A percentile compares a stretch with the other conserved stretches of the same genome.
phyloP scores from a whole-genome alignment of 2,329 filamentous ascomycete genomes.

The Metarhizium guizhouense region DNA sequence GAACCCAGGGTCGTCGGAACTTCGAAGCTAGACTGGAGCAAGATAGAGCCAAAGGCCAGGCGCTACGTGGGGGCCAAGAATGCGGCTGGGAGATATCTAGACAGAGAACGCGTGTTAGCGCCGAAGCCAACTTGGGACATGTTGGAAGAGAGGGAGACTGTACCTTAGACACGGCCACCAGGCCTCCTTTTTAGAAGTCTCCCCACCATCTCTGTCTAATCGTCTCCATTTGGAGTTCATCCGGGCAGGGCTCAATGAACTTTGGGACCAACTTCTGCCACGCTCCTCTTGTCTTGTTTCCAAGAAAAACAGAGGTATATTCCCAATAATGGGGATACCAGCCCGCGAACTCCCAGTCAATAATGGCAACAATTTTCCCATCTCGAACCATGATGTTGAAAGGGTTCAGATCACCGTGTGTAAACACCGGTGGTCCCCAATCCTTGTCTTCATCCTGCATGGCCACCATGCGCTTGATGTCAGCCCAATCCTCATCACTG shows the following conservation, averaged over 20 bases:
- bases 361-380: neutral
- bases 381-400: neutral
- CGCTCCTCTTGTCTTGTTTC: slow-evolving; percentile 17
- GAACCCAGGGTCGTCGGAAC: slow-evolving; percentile 30
- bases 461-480: slow-evolving; percentile 23
- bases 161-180: slow-evolving; percentile 7
- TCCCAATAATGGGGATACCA: neutral
- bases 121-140: slow-evolving; percentile 23
- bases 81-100: slow-evolving; percentile 12
- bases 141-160: slow-evolving; percentile 15
- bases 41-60: slow-evolving; percentile 23
- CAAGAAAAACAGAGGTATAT: slow-evolving; percentile 12
- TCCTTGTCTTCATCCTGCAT: slow-evolving; percentile 22
- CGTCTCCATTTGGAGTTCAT: slow-evolving; percentile 30
- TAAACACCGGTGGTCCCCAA: slow-evolving; percentile 29
- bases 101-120: slow-evolving; percentile 2
- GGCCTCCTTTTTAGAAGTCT: neutral
- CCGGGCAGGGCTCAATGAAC: slow-evolving; percentile 27
- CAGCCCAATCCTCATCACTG: slow-evolving; percentile 15
- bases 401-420: neutral
- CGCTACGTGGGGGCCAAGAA: slow-evolving; percentile 26
- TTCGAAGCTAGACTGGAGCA: slow-evolving; percentile 25
- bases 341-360: neutral
- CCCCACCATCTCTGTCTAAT: slow-evolving; percentile 28
- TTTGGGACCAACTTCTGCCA: slow-evolving; percentile 25